phyloP scores from a whole-genome alignment of 2,329 filamentous ascomycete species.

The Lasiodiplodia citricola region DNA sequence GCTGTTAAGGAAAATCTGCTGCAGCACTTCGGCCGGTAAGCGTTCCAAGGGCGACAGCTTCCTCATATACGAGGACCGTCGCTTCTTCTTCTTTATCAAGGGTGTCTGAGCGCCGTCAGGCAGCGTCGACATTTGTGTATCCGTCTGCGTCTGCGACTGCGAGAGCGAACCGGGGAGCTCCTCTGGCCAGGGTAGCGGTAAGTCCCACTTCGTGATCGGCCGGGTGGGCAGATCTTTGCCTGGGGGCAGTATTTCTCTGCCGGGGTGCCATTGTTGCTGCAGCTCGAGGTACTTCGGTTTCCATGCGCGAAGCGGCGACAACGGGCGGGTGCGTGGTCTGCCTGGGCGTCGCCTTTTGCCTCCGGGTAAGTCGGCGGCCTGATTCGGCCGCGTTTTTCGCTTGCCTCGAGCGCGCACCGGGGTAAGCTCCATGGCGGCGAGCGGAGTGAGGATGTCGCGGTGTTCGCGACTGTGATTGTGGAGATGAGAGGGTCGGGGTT shows the following conservation, averaged over 20 bases:
- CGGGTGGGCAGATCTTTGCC: background rate
- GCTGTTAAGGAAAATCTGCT: slow-evolving; percentile 15
- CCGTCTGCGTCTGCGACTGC: background rate
- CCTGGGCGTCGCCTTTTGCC: background rate
- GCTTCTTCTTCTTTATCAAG: slow-evolving; percentile 8
- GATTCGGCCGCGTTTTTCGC: background rate
- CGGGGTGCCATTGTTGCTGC: background rate
- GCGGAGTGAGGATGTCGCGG: background rate
- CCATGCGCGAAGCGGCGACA: background rate
- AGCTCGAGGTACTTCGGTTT: background rate
- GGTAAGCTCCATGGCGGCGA: background rate
- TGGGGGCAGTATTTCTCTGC: background rate
- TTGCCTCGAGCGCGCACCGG: background rate
- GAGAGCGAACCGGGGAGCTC: background rate
- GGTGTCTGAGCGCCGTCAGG: background rate
- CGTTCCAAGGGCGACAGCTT: slow-evolving; percentile 11
- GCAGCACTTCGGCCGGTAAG: slow-evolving; percentile 20
- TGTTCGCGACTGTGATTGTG: background rate
- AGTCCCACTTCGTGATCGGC: background rate
- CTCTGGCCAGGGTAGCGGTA: slow-evolving; percentile 3
- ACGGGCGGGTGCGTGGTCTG: background rate
- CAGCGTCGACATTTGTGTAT: background rate
- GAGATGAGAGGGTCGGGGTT: background rate
- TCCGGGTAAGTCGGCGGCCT: background rate
- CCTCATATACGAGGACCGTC: background rate